Evolutionary conservation across 768 basidiomycete species (phyloP).

Genomic region (Dioszegia aurantiaca): DNA sequence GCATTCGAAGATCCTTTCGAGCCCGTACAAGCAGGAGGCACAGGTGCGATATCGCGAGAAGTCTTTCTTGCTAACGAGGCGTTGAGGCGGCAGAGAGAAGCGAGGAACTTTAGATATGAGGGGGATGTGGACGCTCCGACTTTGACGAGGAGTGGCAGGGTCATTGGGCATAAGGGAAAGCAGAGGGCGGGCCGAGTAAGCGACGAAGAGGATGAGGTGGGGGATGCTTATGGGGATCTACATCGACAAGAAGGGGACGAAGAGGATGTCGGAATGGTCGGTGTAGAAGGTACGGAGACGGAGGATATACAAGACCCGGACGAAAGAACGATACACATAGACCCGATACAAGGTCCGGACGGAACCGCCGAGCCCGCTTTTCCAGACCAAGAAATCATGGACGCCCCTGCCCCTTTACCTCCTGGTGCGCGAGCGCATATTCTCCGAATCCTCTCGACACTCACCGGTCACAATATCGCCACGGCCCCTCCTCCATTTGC

Average conservation of each 20-base stretch:
- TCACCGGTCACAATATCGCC: constrained; percentile 13
- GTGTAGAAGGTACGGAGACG: too few species aligned
- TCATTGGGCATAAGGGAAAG: constrained; percentile 20
- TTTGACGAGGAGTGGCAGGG: constrained; percentile 43
- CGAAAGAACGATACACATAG: too few species aligned
- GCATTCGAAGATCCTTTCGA: constrained; percentile 18
- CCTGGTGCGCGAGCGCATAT: constrained; percentile 21
- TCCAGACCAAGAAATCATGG: too few species aligned
- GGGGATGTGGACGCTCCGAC: constrained; percentile 48
- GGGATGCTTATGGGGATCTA: constrained; percentile 15
- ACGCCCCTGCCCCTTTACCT: constrained; percentile 11
- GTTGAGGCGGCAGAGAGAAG: constrained; percentile 37
- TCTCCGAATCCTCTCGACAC: constrained; percentile 20
- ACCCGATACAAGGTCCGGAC: too few species aligned
- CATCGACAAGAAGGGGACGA: too few species aligned
- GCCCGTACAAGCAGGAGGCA: neutral
- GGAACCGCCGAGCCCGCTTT: too few species aligned
- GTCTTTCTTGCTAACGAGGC: constrained; percentile 47
- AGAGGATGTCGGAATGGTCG: neutral
- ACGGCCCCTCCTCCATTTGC: constrained; percentile 26
- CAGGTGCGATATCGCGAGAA: constrained; percentile 18
- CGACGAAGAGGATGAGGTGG: constrained; percentile 45
- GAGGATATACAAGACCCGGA: too few species aligned
- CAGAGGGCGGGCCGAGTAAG: constrained; percentile 21
- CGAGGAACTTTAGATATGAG: constrained; percentile 49